These are phyloP conservation scores for Curvularia verruculosa DNA, from an alignment of 2,329 filamentous ascomycete genomes.

Conservation along the genomic window DNA sequence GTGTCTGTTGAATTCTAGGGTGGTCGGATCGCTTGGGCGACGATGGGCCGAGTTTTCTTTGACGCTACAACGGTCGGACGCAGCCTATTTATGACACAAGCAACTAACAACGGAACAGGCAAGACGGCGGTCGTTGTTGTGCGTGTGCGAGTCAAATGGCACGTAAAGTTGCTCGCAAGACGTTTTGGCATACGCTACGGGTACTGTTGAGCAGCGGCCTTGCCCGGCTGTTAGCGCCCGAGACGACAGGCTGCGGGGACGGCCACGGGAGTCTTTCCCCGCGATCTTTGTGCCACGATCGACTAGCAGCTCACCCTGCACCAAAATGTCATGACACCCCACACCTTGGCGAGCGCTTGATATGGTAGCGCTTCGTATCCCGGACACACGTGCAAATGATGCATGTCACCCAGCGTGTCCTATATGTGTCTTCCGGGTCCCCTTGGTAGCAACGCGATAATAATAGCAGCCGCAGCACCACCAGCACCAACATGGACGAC, in stretches of 20 bases:
- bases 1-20: not conserved
- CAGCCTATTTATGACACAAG: not conserved
- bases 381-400: not conserved
- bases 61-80: not conserved
- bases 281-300: slow-evolving; percentile 15
- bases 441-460: not conserved
- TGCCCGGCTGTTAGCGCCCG: slow-evolving; percentile 21
- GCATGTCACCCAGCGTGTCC: not conserved
- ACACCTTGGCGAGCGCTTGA: not conserved
- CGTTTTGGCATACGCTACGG: slow-evolving; percentile 5
- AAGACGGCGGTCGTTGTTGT: not conserved
- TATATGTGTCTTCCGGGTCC: not conserved
- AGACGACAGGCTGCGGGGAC: slow-evolving; percentile 30
- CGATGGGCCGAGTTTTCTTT: not conserved
- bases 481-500: slow-evolving; percentile 35
- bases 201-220: slow-evolving; percentile 10
- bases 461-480: not conserved
- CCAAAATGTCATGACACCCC: slow-evolving; percentile 15
- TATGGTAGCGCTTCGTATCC: not conserved
- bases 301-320: not conserved
- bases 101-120: not conserved
- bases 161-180: not conserved
- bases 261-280: slow-evolving; percentile 21
- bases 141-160: not conserved
- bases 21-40: not conserved